phyloP scores from a whole-genome alignment of 805 yeast genomes.

The Metschnikowia santaceciliae region DNA sequence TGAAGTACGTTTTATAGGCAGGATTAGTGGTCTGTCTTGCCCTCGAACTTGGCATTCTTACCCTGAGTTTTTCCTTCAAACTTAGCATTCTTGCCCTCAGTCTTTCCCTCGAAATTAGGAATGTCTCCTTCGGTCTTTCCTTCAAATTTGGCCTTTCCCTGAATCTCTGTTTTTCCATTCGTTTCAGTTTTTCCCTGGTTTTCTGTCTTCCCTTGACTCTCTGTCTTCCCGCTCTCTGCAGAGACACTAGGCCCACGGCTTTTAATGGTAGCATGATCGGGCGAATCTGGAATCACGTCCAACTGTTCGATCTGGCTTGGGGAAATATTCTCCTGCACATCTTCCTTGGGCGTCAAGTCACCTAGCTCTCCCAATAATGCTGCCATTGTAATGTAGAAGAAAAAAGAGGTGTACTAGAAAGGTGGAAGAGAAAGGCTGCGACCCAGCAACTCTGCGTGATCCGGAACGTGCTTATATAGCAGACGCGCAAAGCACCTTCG shows the following conservation, averaged over 20 bases:
- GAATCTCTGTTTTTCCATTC: neutral
- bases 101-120: conserved; percentile 4
- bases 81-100: conserved; percentile 7
- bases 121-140: conserved; percentile 9
- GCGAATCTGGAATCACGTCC: conserved; percentile 8
- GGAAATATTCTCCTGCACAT: conserved; percentile 9
- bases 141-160: conserved; percentile 6
- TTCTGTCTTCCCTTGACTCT: conserved; percentile 5
- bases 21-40: neutral
- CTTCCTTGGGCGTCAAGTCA: conserved; percentile 7
- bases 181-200: conserved; percentile 11
- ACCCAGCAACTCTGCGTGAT: neutral
- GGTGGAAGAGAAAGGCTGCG: neutral
- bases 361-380: conserved; percentile 17
- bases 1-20: too few relatives aligned
- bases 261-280: conserved; percentile 1
- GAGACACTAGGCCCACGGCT: neutral
- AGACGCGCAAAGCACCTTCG: neutral
- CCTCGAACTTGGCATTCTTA: neutral
- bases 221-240: conserved; percentile 3
- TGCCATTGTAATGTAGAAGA: conserved; percentile 3
- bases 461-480: neutral
- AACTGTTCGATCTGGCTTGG: conserved; percentile 8
- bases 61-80: neutral
- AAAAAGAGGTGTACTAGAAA: neutral